Evolutionary conservation across 108 stramenopile species (phyloP).

Genomic region (Nannochloropsis gaditana): DNA sequence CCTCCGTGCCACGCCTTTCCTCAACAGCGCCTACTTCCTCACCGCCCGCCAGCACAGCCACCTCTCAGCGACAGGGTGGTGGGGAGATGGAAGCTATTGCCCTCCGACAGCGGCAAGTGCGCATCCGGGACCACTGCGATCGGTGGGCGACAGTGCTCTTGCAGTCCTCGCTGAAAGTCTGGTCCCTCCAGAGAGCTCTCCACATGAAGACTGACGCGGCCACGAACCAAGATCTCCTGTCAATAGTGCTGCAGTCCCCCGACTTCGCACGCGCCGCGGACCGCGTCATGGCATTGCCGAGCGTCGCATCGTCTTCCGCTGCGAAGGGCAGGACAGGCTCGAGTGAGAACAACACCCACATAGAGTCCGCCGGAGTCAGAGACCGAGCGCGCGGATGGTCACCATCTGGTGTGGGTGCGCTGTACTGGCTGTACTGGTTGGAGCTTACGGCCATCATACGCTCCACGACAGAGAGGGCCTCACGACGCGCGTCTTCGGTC

Average conservation of each 20-base stretch:
- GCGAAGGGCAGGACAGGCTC: too few relatives aligned
- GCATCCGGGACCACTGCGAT: background rate
- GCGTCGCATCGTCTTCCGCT: too few relatives aligned
- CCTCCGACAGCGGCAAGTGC: background rate
- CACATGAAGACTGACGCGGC: constrained; percentile 1
- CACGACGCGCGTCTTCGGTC: background rate
- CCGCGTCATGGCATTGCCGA: background rate
- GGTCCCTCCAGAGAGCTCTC: background rate
- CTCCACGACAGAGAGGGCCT: background rate
- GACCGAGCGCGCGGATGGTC: background rate
- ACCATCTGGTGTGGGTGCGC: background rate
- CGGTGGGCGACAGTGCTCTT: background rate
- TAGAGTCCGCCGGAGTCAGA: background rate
- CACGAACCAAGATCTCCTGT: background rate
- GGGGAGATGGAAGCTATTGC: background rate
- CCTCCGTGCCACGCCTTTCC: background rate
- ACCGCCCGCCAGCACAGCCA: background rate
- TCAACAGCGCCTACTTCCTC: background rate
- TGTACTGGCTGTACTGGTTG: background rate
- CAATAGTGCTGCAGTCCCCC: background rate
- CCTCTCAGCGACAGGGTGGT: background rate
- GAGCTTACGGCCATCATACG: background rate
- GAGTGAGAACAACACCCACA: background rate
- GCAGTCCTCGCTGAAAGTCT: background rate
- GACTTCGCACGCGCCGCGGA: background rate